phyloP scores from a whole-genome alignment of 768 basidiomycete genomes.

The Sporobolomyces phaffii region DNA sequence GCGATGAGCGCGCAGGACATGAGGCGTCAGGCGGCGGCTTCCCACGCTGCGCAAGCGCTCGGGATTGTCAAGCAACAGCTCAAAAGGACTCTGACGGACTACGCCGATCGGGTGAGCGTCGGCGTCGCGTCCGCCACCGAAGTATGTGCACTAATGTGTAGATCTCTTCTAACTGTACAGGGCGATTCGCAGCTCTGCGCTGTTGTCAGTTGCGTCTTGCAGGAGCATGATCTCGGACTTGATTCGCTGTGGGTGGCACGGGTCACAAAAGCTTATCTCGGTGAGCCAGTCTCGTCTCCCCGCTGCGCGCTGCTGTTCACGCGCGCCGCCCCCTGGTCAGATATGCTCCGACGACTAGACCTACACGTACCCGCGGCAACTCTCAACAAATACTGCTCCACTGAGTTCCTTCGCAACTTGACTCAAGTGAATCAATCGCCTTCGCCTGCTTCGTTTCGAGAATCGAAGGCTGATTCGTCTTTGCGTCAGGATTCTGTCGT shows the following conservation, averaged over 20 bases:
- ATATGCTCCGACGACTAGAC: conserved; percentile 23
- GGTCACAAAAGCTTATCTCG: conserved; percentile 32
- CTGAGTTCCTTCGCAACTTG: neutral
- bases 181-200: conserved; percentile 36
- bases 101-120: conserved; percentile 28
- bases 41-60: neutral
- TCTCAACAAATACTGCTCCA: conserved; percentile 30
- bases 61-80: conserved; percentile 29
- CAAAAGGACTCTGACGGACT: conserved; percentile 15
- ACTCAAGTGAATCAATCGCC: conserved; percentile 11
- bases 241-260: conserved; percentile 25
- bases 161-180: neutral
- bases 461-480: neutral
- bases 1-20: conserved; percentile 4
- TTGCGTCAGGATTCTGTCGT: conserved; percentile 38
- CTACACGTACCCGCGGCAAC: conserved; percentile 25
- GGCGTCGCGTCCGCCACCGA: neutral
- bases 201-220: conserved; percentile 11
- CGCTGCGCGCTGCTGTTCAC: neutral
- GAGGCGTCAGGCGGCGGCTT: neutral
- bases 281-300: neutral
- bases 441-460: neutral
- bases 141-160: no score
- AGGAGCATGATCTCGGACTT: conserved; percentile 4
- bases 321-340: neutral